These are phyloP conservation scores for Phialocephala subalpina DNA, from an alignment of 2,329 filamentous ascomycete genomes.

Conservation along the genomic window DNA sequence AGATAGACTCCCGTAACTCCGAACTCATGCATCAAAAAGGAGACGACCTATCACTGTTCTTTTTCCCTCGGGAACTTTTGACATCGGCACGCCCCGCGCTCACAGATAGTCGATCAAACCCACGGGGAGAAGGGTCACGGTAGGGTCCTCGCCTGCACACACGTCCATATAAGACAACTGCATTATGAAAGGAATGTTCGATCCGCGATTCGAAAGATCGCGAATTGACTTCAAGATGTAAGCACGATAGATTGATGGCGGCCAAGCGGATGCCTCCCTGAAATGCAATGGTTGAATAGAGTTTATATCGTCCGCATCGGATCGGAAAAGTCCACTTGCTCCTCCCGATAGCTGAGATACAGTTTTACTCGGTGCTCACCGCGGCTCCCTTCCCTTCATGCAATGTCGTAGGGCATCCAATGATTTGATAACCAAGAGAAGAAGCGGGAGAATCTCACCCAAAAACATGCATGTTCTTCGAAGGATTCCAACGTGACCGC, in stretches of 20 bases:
- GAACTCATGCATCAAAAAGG: slow-evolving; percentile 19
- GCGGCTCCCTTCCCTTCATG: no score
- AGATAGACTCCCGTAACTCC: not conserved
- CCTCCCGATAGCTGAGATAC: not conserved
- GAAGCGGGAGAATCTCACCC: no score
- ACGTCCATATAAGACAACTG: not conserved
- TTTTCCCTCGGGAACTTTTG: slow-evolving; percentile 12
- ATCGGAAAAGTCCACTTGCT: not conserved
- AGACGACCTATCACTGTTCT: slow-evolving; percentile 21
- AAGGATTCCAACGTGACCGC: not conserved
- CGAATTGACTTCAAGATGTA: slow-evolving; percentile 2
- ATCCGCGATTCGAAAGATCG: not conserved
- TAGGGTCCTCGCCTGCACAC: slow-evolving; percentile 13
- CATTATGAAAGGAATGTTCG: slow-evolving; percentile 8
- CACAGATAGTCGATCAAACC: slow-evolving; percentile 25
- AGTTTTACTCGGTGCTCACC: no score
- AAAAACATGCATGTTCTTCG: no score
- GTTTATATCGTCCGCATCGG: not conserved
- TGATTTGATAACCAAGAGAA: no score
- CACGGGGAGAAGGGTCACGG: slow-evolving; percentile 19
- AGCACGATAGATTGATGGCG: not conserved
- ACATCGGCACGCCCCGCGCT: slow-evolving; percentile 27
- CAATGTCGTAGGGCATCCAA: no score
- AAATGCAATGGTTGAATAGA: no score
- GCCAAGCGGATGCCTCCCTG: not conserved